phyloP scores from a whole-genome alignment of 257 asterid genomes.

The Perilla frutescens region DNA sequence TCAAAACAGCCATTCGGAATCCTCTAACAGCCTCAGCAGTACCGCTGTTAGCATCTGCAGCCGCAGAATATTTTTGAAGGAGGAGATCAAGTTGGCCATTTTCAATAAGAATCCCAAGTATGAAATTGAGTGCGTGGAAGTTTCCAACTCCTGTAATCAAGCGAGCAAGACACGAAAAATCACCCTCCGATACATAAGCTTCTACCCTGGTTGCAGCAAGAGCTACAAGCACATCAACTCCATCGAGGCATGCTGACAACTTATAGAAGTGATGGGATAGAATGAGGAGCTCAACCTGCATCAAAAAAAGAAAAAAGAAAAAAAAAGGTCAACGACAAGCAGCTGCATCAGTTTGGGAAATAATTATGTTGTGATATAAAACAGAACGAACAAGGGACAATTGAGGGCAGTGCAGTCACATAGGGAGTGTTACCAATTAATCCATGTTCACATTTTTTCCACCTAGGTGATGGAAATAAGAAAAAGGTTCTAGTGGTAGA shows the following conservation, averaged over 20 bases:
- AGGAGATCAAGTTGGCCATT: slow-evolving; percentile 96
- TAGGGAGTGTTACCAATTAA: neutral
- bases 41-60: slow-evolving; percentile 79
- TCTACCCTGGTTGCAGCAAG: slow-evolving; percentile 98
- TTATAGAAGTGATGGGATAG: slow-evolving; percentile 98
- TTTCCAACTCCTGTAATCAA: slow-evolving; percentile 97
- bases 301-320: slow-evolving; percentile 6
- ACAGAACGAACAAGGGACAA: slow-evolving; percentile 10
- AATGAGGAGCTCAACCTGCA: slow-evolving; percentile 97
- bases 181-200: slow-evolving; percentile 94
- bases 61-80: slow-evolving; percentile 91
- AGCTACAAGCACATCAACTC: slow-evolving; percentile 99
- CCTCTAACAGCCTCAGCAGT: slow-evolving; percentile 91
- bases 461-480: slow-evolving; percentile 10
- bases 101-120: slow-evolving; percentile 92
- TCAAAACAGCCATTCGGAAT: slow-evolving; percentile 96
- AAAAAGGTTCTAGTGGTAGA: slow-evolving; percentile 12
- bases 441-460: slow-evolving; percentile 15
- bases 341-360: slow-evolving; percentile 23
- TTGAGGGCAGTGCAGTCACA: slow-evolving; percentile 15
- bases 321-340: slow-evolving; percentile 3
- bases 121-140: slow-evolving; percentile 89
- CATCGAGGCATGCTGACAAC: slow-evolving; percentile 94
- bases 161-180: slow-evolving; percentile 97
- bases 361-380: neutral